Evolutionary conservation across 805 yeast genomes (phyloP), one percentile per base, ranked within the genome.

Genomic region (Metahyphopichia silvanorum): DNA sequence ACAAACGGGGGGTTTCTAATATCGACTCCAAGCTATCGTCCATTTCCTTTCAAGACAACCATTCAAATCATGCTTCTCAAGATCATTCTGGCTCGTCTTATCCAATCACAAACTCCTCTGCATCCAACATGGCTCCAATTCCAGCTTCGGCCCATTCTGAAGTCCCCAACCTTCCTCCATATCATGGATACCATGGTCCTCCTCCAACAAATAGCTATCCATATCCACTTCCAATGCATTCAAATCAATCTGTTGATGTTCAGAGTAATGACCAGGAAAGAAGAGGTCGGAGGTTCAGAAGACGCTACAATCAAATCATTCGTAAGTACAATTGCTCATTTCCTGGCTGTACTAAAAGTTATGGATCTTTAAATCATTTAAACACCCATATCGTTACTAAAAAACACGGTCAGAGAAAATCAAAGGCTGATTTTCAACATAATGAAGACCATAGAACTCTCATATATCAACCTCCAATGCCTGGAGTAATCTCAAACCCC

Each of bases 381-480:
- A 66, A 66, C 43, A 66, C 71, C 9, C 71, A 66, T 43, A 65
- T 66, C 4, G 70, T 66, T 18, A 63, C 70, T 39, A 65, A 66
- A 38, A 66, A 62, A 28, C 71, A 66, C 39, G 71, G 71, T n/a
- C 60, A 53, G 31, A 47, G 71, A 22, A 63, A 63, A 43, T 53
- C 62, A 17, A 66, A 64, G 39, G 60, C 61, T 13, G 70, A 66
- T 37, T 66, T 62, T 44, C 65, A 62, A 33, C 39, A 42, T 35
- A 48, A 31, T 14, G 34, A 46, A 13, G 53, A 49, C 11, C 22
- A 27, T 20, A 14, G 17, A 8, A 16, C 19, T 21, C 16, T 13
- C 14, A 16, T 29, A 15, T 27, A 27, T 27, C 22, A 14, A 12
- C 21, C 16, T 18, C 30, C 8, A 23, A n/a, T n/a, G n/a, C n/a